Conservation (phyloP, 805 yeast genomes). For the Metschnikowia similis region DNA sequence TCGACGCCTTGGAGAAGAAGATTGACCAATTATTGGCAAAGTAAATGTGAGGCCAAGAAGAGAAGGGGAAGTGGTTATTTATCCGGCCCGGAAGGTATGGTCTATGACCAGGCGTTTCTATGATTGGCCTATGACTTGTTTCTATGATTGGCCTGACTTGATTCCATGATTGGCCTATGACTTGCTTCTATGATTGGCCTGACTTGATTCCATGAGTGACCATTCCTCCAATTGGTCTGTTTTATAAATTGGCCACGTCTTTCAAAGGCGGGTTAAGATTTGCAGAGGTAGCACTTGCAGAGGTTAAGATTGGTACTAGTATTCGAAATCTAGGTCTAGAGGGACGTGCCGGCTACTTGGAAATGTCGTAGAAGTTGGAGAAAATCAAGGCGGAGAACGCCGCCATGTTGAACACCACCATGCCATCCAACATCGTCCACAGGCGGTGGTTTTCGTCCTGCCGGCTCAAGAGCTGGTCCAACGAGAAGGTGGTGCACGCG, state of each 20-base stretch:
- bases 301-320: too few relatives aligned
- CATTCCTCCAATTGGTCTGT: background rate
- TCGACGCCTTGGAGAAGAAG: slow-evolving; percentile 56
- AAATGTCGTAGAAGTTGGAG: slow-evolving; percentile 65
- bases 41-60: background rate
- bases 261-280: too few relatives aligned
- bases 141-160: too few relatives aligned
- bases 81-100: background rate
- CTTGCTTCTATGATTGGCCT: too few relatives aligned
- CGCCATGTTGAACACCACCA: slow-evolving; percentile 66
- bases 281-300: too few relatives aligned
- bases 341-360: slow-evolving; percentile 11
- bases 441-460: slow-evolving; percentile 65
- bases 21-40: slow-evolving; percentile 43
- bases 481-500: slow-evolving; percentile 51
- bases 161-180: too few relatives aligned
- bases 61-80: background rate
- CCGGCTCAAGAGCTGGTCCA: slow-evolving; percentile 66
- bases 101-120: too few relatives aligned
- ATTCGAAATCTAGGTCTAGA: too few relatives aligned
- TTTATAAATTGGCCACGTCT: too few relatives aligned
- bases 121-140: too few relatives aligned
- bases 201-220: background rate
- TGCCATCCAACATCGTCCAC: slow-evolving; percentile 59
- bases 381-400: slow-evolving; percentile 66